Conservation (phyloP, 805 yeast genomes). For the Candida ortonii region DNA sequence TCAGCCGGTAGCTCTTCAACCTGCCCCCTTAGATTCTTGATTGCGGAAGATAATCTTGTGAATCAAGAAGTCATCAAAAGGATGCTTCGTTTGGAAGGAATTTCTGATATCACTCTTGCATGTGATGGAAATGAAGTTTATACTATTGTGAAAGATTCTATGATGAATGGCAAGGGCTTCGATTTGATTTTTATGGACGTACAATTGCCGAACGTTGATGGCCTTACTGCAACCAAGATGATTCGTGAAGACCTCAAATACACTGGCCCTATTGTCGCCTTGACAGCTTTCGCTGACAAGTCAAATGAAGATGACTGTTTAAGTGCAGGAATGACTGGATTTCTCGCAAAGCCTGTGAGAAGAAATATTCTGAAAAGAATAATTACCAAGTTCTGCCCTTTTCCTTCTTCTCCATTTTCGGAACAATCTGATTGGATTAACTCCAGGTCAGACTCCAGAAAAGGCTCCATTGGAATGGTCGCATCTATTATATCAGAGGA, state of each 20-base stretch:
- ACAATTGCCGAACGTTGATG: conserved; percentile 95
- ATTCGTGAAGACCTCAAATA: conserved; percentile 64
- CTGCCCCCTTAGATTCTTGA: conserved; percentile 52
- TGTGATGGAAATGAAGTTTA: conserved; percentile 91
- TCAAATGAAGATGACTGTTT: conserved; percentile 83
- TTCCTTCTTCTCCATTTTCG: too few species aligned
- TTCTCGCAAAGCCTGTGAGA: conserved; percentile 83
- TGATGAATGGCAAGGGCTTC: conserved; percentile 41
- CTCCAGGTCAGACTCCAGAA: too few species aligned
- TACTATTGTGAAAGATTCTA: conserved; percentile 52
- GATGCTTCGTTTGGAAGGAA: conserved; percentile 84
- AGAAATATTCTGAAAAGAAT: conserved; percentile 64
- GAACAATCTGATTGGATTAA: too few species aligned
- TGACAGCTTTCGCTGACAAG: conserved; percentile 94
- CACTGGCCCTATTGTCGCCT: conserved; percentile 79
- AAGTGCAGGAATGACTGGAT: conserved; percentile 90
- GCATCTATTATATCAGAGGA: too few species aligned
- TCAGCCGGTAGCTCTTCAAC: conserved; percentile 1
- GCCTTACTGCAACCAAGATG: conserved; percentile 74
- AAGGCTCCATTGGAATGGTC: too few species aligned
- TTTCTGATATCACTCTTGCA: conserved; percentile 68
- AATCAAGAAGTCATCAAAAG: conserved; percentile 92
- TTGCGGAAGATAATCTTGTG: conserved; percentile 92
- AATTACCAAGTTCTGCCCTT: conserved; percentile 42
- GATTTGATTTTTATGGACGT: conserved; percentile 94